Evolutionary conservation across 2,329 filamentous ascomycete species (phyloP), one percentile per base, ranked within the genome.

Genomic region (Curvularia verruculosa): DNA sequence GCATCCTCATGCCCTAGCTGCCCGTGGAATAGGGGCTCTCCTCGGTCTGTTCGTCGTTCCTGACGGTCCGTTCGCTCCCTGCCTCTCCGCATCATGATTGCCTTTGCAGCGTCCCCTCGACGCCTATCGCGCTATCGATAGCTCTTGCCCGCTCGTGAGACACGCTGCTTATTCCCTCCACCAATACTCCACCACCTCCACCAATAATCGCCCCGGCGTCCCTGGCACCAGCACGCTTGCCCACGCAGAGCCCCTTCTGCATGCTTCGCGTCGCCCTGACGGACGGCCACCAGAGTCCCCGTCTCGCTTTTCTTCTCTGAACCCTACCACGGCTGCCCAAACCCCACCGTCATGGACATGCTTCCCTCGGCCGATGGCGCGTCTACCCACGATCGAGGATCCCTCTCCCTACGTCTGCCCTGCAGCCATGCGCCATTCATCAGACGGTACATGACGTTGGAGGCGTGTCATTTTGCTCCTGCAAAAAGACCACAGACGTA

Each of bases 31-130:
- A 58, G 62, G 65, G 66, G 55, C 45, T 52, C 54, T 56, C 54
- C 60, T 41, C 54, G 51, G 56, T 53, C 47, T 44, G 57, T 59
- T 61, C 56, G 54, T 55, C 52, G 46, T 59, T 44, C 57, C 54
- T 55, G 61, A 55, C 64, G 63, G 63, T 52, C 63, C 59, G 61
- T 53, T 56, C 54, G 61, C 46, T 57, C 54, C 60, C 55, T 69
- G 68, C 52, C 59, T 70, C 69, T 72, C 70, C 70, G 64, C 71
- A 43, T 24, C 68, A 68, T 72, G 64, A 68, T 71, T 66, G 61
- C 44, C 58, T 59, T 46, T 65, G 63, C 31, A 59, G 61, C 56
- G 62, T 54, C 54, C 56, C 60, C 56, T 62, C 41, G 31, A 39
- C 52, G 55, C 55, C 55, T 46, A 55, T 58, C 52, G 31, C 21